A percentile compares a stretch with the other conserved stretches of the same genome.
Conservation (phyloP, 2,329 filamentous ascomycete genomes). For the Fusarium keratoplasticum region DNA sequence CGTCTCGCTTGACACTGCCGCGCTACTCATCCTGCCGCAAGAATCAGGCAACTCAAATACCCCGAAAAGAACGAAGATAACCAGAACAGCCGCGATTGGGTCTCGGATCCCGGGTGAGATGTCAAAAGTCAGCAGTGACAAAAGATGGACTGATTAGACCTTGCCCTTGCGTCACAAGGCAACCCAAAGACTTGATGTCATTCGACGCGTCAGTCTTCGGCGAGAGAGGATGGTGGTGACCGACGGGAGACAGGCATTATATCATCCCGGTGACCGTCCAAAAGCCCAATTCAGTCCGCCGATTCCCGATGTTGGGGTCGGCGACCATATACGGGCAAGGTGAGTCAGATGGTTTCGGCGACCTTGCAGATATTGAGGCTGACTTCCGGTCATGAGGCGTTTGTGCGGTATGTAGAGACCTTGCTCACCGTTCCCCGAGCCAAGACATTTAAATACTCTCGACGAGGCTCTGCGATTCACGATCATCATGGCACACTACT, state of each 20-base stretch:
- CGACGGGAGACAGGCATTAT: neutral
- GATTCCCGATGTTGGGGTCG: neutral
- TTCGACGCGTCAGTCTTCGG: neutral
- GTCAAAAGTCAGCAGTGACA: neutral
- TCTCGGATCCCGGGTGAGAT: neutral
- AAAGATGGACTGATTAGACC: neutral
- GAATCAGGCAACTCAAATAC: neutral
- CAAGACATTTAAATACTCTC: neutral
- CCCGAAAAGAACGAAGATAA: neutral
- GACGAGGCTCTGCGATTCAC: neutral
- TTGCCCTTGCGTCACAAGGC: neutral
- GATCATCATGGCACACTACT: neutral
- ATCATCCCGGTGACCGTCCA: neutral
- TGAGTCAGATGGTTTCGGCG: neutral
- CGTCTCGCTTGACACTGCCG: neutral
- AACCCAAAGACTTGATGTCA: neutral
- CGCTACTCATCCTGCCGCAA: neutral
- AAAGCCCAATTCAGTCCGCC: neutral
- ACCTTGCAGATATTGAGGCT: neutral
- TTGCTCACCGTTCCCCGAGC: neutral
- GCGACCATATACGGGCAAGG: neutral
- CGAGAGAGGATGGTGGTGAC: neutral
- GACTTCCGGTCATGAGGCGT: neutral
- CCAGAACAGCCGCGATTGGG: neutral
- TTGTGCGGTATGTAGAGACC: neutral